Evolutionary conservation across 2,329 filamentous ascomycete species (phyloP).

Genomic region (Didymella glomerata): DNA sequence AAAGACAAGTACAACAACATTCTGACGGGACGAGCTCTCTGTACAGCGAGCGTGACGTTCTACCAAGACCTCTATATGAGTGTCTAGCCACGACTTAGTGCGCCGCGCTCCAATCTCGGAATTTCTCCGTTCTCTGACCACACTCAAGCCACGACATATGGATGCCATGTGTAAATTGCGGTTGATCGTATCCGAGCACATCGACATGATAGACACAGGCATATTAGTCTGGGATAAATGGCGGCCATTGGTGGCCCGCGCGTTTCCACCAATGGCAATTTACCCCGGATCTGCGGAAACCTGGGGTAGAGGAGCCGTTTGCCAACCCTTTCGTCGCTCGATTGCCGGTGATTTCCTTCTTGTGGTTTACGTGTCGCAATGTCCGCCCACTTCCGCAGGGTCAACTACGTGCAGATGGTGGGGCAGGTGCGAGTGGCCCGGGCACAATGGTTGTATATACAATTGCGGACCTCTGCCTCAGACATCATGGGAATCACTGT

Average conservation of each 20-base stretch:
- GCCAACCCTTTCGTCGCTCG: neutral
- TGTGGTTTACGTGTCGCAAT: too few species aligned
- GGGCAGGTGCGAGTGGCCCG: neutral
- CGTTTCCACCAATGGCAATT: constrained; percentile 16
- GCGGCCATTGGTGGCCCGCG: neutral
- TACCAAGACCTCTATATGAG: neutral
- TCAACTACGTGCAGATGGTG: neutral
- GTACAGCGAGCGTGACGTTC: neutral
- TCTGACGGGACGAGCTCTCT: too few species aligned
- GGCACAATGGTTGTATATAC: too few species aligned
- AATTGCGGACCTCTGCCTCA: neutral
- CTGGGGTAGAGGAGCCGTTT: constrained; percentile 14
- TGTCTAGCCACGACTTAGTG: neutral
- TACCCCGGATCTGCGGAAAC: constrained; percentile 8
- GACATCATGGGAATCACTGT: neutral
- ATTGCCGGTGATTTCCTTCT: neutral
- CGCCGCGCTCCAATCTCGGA: constrained; percentile 5
- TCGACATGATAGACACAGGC: neutral
- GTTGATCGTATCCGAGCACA: neutral
- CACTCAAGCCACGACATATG: neutral
- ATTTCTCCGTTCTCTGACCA: constrained; percentile 13
- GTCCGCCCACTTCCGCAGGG: neutral
- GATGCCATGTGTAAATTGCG: neutral
- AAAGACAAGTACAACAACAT: constrained; percentile 8
- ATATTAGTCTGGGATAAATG: constrained; percentile 1